Evolutionary conservation across 495 filamentous ascomycete species (phyloP).

Genomic region (Wilcoxina mikolae): DNA sequence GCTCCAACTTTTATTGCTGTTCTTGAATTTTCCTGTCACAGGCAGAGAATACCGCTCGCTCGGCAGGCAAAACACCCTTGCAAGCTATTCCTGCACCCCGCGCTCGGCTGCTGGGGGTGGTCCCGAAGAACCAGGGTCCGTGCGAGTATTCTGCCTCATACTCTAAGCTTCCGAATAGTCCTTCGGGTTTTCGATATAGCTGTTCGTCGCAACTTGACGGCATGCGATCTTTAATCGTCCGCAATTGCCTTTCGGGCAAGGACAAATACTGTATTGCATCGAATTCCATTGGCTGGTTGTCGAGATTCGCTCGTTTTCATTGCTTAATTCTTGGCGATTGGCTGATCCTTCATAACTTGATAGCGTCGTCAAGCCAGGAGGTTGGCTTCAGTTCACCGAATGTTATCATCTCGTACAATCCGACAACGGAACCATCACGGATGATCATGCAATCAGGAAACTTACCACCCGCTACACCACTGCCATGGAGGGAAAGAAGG

Average conservation of each 20-base stretch:
- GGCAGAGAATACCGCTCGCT: too few species aligned
- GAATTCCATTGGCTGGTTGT: background rate
- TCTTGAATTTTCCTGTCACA: background rate
- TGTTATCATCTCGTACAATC: conserved; percentile 80
- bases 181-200: background rate
- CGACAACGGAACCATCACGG: conserved; percentile 67
- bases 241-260: too few species aligned
- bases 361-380: conserved; percentile 49
- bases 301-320: background rate
- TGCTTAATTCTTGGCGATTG: too few species aligned
- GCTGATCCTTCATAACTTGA: conserved; percentile 20
- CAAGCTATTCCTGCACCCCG: too few species aligned
- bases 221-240: too few species aligned
- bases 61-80: too few species aligned
- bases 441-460: conserved; percentile 52
- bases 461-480: conserved; percentile 59
- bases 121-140: too few species aligned
- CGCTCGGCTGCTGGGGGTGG: too few species aligned
- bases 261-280: background rate
- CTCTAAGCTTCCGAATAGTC: too few species aligned
- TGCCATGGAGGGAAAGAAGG: conserved; percentile 52
- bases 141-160: too few species aligned
- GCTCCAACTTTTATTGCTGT: conserved; percentile 4
- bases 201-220: background rate
- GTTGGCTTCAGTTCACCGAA: conserved; percentile 88